phyloP scores from a whole-genome alignment of 1,139 yeast species.

The Candida pseudoviswanathii region DNA sequence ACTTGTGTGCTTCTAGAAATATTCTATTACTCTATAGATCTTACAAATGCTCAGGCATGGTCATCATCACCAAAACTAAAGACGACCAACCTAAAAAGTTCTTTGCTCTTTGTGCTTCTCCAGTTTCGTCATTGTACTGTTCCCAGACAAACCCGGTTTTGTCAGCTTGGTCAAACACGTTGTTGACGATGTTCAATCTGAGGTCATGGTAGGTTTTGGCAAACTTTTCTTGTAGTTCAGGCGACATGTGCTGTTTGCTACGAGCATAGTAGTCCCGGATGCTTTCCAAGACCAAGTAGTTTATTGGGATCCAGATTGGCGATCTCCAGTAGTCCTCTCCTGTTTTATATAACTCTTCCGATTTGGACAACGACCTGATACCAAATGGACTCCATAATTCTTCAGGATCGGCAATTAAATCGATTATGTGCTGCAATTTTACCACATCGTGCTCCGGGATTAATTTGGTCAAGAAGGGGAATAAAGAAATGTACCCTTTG shows the following conservation, averaged over 20 bases:
- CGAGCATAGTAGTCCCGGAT: constrained; percentile 53
- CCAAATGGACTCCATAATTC: constrained; percentile 83
- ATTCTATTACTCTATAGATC: constrained; percentile 1
- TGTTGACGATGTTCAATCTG: constrained; percentile 66
- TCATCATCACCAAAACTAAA: constrained; percentile 77
- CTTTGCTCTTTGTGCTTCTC: constrained; percentile 78
- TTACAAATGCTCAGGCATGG: constrained; percentile 58
- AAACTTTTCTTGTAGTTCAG: constrained; percentile 37
- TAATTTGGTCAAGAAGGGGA: constrained; percentile 81
- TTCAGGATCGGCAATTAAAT: constrained; percentile 65
- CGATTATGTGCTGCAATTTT: constrained; percentile 54
- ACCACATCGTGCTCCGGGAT: constrained; percentile 53
- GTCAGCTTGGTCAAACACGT: constrained; percentile 68
- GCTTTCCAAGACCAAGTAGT: constrained; percentile 77
- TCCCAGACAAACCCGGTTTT: constrained; percentile 88
- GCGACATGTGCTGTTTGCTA: constrained; percentile 23
- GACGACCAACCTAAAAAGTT: constrained; percentile 97
- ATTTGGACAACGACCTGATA: constrained; percentile 74
- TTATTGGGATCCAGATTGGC: constrained; percentile 90
- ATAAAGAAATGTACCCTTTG: constrained; percentile 82
- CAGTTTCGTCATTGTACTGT: constrained; percentile 79
- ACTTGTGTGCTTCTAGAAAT: too few species aligned
- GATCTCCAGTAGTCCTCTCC: constrained; percentile 97
- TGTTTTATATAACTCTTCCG: constrained; percentile 65
- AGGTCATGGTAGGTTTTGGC: constrained; percentile 52